Evolutionary conservation across 129 eudicot species (phyloP).

Genomic region (Erigeron canadensis): DNA sequence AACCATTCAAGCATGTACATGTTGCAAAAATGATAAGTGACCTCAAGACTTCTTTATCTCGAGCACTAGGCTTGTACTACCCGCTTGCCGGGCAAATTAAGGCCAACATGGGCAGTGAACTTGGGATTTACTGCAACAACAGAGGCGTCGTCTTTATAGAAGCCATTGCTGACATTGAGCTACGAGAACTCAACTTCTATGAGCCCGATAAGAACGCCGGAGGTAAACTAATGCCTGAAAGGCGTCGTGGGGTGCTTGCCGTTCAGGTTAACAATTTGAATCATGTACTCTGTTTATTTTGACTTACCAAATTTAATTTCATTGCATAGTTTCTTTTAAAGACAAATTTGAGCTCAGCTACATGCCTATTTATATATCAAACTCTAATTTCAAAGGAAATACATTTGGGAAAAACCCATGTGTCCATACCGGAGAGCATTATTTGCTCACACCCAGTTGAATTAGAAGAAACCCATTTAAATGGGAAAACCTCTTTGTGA

Average conservation of each 20-base stretch:
- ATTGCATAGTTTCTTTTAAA: too few relatives aligned
- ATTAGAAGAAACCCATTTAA: too few relatives aligned
- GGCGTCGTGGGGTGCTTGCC: conserved; percentile 42
- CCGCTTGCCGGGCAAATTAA: conserved; percentile 45
- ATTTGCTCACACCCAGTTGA: too few relatives aligned
- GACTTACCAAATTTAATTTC: neutral
- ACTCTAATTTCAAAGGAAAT: too few relatives aligned
- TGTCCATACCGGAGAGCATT: too few relatives aligned
- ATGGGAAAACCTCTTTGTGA: too few relatives aligned
- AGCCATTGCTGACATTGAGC: conserved; percentile 41
- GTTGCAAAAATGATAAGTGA: conserved; percentile 7
- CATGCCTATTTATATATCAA: too few relatives aligned
- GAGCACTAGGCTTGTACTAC: conserved; percentile 34
- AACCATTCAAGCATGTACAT: conserved; percentile 1
- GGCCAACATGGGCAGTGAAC: conserved; percentile 37
- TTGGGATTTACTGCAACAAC: conserved; percentile 42
- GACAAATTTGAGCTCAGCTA: too few relatives aligned
- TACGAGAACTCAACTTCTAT: conserved; percentile 42
- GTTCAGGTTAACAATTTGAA: conserved; percentile 35
- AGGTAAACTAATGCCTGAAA: conserved; percentile 47
- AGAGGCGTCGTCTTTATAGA: conserved; percentile 50
- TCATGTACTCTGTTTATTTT: neutral
- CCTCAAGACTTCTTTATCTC: conserved; percentile 29
- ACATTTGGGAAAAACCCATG: too few relatives aligned
- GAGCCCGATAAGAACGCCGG: conserved; percentile 39